Percentiles rank a stretch among this genome's conserved stretches.
Conservation (phyloP, 306 rosid genomes). For the Begonia fuchsioides region DNA sequence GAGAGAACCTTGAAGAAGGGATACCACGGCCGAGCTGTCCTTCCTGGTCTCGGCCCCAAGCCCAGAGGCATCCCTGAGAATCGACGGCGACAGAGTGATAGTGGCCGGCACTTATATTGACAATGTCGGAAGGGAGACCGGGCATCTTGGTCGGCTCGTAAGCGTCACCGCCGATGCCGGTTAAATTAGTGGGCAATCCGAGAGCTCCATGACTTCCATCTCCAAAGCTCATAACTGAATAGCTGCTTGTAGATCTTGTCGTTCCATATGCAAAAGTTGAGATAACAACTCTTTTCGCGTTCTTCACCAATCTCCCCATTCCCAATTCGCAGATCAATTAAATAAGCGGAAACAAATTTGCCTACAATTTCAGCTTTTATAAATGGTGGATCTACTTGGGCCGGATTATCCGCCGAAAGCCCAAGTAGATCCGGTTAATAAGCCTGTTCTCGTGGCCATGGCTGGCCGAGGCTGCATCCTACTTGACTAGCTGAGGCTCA, state of each 20-base stretch:
- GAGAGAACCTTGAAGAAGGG: slow-evolving; percentile 31
- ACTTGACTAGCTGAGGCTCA: no score
- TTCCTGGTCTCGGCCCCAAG: slow-evolving; percentile 87
- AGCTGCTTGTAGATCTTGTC: slow-evolving; percentile 38
- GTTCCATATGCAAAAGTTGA: background rate
- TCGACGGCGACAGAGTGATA: slow-evolving; percentile 80
- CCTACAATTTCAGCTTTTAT: no score
- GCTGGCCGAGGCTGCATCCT: no score
- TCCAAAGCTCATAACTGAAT: slow-evolving; percentile 70
- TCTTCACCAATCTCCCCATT: slow-evolving; percentile 3
- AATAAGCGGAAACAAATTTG: no score
- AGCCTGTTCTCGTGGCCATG: no score
- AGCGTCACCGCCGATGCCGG: slow-evolving; percentile 8
- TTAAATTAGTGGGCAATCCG: slow-evolving; percentile 40
- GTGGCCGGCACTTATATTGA: slow-evolving; percentile 53
- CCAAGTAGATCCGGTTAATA: no score
- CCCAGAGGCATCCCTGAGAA: slow-evolving; percentile 55
- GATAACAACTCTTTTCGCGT: background rate
- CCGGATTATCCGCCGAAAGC: no score
- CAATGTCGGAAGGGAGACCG: slow-evolving; percentile 41
- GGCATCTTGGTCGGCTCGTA: slow-evolving; percentile 63
- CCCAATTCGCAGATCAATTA: slow-evolving; percentile 1
- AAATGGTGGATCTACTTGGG: no score
- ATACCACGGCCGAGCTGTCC: slow-evolving; percentile 75
- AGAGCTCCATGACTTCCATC: slow-evolving; percentile 80